A percentile compares a stretch with the other conserved stretches of the same genome.
Conservation (phyloP, 305 asterid genomes). For the Fraxinus velutina region DNA sequence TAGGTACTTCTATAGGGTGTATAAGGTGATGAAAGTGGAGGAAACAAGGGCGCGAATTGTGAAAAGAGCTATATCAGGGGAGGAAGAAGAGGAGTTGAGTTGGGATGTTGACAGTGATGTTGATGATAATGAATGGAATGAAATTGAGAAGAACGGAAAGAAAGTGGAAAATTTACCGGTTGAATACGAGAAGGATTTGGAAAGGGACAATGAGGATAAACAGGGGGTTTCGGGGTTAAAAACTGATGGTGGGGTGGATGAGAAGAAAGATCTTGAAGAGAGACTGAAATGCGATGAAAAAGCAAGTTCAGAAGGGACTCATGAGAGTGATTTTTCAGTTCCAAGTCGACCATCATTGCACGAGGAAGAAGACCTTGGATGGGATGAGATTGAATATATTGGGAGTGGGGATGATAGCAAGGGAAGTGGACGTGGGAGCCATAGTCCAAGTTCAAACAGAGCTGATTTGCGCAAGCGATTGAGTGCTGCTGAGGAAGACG, state of each 20-base stretch:
- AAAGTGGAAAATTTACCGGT: slow-evolving; percentile 26
- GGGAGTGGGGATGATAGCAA: slow-evolving; percentile 60
- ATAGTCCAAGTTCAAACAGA: slow-evolving; percentile 17
- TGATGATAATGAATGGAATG: slow-evolving; percentile 33
- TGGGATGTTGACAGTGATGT: slow-evolving; percentile 77
- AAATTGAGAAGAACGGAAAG: slow-evolving; percentile 33
- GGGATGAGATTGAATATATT: slow-evolving; percentile 88
- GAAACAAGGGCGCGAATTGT: slow-evolving; percentile 65
- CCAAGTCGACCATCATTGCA: slow-evolving; percentile 61
- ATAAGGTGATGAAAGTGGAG: slow-evolving; percentile 54
- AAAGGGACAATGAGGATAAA: slow-evolving; percentile 25
- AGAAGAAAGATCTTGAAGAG: slow-evolving; percentile 32
- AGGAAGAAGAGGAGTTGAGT: slow-evolving; percentile 73
- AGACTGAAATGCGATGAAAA: slow-evolving; percentile 35
- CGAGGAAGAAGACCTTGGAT: slow-evolving; percentile 67
- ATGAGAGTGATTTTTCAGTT: slow-evolving; percentile 70
- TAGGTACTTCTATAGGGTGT: slow-evolving; percentile 72
- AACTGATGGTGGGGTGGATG: slow-evolving; percentile 33
- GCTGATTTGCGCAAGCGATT: slow-evolving; percentile 42
- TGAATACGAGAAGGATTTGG: slow-evolving; percentile 24
- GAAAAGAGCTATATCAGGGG: slow-evolving; percentile 52
- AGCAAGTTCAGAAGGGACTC: slow-evolving; percentile 62
- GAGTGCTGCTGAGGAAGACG: slow-evolving; percentile 59
- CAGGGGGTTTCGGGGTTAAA: slow-evolving; percentile 36
- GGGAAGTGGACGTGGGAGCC: slow-evolving; percentile 27